Evolutionary conservation across 441 rosid genomes (phyloP), one percentile per base, ranked within the genome.

Genomic region (Gossypium davidsonii): DNA sequence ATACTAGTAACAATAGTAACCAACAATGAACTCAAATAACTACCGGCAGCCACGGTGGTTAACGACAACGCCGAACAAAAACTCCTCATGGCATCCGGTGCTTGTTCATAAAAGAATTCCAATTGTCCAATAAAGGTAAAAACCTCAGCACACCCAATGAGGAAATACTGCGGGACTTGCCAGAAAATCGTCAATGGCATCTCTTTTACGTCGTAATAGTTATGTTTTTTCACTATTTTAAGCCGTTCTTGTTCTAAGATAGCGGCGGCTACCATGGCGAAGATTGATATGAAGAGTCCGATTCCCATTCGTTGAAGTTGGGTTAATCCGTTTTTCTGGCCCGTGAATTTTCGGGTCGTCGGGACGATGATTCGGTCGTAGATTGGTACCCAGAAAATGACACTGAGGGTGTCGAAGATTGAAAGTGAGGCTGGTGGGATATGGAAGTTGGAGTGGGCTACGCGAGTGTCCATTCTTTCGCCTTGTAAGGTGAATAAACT

Each of bases 71-170:
- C 98, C 0, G 96, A 88, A 86, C 97, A 89, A 73, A 94, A 73
- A 73, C 97, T 94, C 72, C 97, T 83, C 97, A 92, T 89, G 0
- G 97, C 98, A 79, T 94, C 97, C 4, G 98, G 98, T 12, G 97
- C 97, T 61, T 94, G 96, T 62, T 89, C 96, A 11, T 94, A 94
- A 86, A 92, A 92, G 49, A 94, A 94, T 88, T 94, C 98, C 57
- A 92, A 52, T 77, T 94, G 93, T 0, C 98, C 97, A 0, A 94
- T 87, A 80, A 89, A 85, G 4, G 93, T 88, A 75, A 94, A 94
- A 23, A 94, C 97, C 81, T 94, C 97, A 0, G 98, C 97, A 71
- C 97, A 92, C 2, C 98, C 98, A 0, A 92, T 64, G 4, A 94
- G 89, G 46, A 92, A 85, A 78, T 94, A 94, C 79, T 89, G 97